A percentile compares a stretch with the other conserved stretches of the same genome.
These are phyloP conservation scores for Amaranthus cruentus DNA, from an alignment of 148 eudicot genomes.

Conservation along the genomic window DNA sequence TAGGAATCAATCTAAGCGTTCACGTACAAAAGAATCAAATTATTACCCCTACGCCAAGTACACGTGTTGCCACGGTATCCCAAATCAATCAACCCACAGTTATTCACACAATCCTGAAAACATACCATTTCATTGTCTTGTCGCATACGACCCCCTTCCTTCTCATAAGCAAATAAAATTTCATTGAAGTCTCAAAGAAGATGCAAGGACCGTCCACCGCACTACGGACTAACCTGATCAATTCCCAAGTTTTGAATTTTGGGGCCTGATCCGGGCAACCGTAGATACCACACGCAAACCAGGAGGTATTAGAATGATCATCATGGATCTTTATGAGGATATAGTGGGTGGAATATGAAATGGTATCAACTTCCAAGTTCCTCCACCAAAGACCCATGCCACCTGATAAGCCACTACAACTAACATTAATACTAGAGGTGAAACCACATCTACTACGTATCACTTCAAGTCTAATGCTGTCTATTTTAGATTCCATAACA, in stretches of 20 bases:
- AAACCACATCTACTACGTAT: too few species aligned
- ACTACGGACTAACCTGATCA: neutral
- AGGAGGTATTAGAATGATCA: neutral
- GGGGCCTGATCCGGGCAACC: neutral
- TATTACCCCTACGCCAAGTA: neutral
- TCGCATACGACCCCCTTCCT: neutral
- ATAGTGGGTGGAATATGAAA: neutral
- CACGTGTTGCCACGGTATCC: neutral
- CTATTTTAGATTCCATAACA: too few species aligned
- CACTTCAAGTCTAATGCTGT: too few species aligned
- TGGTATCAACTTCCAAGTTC: neutral
- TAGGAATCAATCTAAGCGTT: neutral
- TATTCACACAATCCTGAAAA: neutral
- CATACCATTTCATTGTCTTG: neutral
- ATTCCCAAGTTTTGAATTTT: neutral
- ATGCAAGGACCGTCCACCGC: neutral
- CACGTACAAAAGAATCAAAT: neutral
- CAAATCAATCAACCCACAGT: neutral
- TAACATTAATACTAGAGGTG: too few species aligned
- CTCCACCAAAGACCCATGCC: neutral
- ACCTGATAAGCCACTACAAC: neutral
- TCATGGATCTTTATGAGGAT: neutral
- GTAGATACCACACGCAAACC: neutral
- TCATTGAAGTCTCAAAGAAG: neutral
- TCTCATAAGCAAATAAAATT: neutral